A percentile compares a stretch with the other conserved stretches of the same genome.
These are phyloP conservation scores for Cryptococcus sp. DNA, from an alignment of 1,284 basidiomycete species.

Conservation along the genomic window DNA sequence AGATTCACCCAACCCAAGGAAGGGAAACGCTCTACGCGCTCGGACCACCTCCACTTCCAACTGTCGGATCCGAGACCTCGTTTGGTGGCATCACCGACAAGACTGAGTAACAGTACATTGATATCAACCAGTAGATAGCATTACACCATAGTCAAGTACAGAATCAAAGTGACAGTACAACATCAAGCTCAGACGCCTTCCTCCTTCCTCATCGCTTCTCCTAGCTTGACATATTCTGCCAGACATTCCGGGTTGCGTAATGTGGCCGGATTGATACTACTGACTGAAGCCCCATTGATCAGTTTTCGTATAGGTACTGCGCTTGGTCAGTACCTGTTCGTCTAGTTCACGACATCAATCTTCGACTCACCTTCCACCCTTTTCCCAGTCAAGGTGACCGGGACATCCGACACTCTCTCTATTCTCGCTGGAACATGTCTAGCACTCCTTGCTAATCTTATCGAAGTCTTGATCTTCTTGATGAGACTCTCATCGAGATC, in stretches of 20 bases:
- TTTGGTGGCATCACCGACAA: not conserved
- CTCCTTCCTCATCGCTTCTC: constrained; percentile 53
- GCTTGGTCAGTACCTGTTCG: constrained; percentile 2
- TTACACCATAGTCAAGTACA: not conserved
- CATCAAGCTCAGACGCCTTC: constrained; percentile 24
- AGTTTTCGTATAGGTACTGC: constrained; percentile 50
- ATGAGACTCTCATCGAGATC: constrained; percentile 56
- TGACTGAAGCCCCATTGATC: constrained; percentile 70
- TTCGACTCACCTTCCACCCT: constrained; percentile 57
- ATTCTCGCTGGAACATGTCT: constrained; percentile 70
- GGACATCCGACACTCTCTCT: constrained; percentile 65
- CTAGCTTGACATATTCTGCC: constrained; percentile 59
- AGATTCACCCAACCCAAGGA: no score
- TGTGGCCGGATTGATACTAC: constrained; percentile 69
- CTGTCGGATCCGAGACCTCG: not conserved
- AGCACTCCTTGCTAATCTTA: constrained; percentile 63
- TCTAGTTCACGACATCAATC: not conserved
- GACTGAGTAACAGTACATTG: not conserved
- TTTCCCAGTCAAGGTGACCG: constrained; percentile 81
- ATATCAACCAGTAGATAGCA: not conserved
- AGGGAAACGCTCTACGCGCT: no score
- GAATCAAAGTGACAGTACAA: not conserved
- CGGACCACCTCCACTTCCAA: not conserved
- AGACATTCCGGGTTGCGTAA: constrained; percentile 72
- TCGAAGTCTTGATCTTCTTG: constrained; percentile 59